Conservation (phyloP, 2,329 filamentous ascomycete genomes). For the Colletotrichum incanum region DNA sequence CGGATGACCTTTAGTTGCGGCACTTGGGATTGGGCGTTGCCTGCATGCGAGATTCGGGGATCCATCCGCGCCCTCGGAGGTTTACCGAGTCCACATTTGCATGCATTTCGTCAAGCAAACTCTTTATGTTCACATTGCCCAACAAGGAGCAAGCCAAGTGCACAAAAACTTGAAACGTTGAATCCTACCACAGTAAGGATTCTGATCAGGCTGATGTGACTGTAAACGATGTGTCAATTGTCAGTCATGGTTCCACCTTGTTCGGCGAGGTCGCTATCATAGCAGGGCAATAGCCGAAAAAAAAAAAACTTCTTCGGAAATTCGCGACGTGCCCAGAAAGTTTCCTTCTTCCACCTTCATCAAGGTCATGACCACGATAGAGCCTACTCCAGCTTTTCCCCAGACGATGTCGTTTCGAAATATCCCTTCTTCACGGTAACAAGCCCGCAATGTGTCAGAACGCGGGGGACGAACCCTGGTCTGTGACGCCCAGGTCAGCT, state of each 20-base stretch:
- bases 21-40: conserved; percentile 19
- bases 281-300: not conserved
- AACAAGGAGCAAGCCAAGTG: conserved; percentile 26
- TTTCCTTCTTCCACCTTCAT: conserved; percentile 9
- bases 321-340: conserved; percentile 31
- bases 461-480: conserved; percentile 37
- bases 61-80: conserved; percentile 37
- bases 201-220: conserved; percentile 13
- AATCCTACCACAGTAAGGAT: not conserved
- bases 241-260: conserved; percentile 28
- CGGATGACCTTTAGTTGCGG: conserved; percentile 10
- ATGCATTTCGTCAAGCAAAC: conserved; percentile 14
- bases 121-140: conserved; percentile 28
- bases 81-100: conserved; percentile 32
- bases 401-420: conserved; percentile 19
- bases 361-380: not conserved
- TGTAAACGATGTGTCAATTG: conserved; percentile 29
- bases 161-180: conserved; percentile 32
- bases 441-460: conserved; percentile 33
- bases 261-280: not conserved
- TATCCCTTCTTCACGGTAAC: conserved; percentile 25
- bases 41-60: conserved; percentile 34
- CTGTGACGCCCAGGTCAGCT: conserved; percentile 31
- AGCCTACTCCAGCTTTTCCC: conserved; percentile 34
- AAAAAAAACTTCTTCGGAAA: not conserved